phyloP scores from a whole-genome alignment of 495 filamentous ascomycete genomes.

The Penicillium coprophilum region DNA sequence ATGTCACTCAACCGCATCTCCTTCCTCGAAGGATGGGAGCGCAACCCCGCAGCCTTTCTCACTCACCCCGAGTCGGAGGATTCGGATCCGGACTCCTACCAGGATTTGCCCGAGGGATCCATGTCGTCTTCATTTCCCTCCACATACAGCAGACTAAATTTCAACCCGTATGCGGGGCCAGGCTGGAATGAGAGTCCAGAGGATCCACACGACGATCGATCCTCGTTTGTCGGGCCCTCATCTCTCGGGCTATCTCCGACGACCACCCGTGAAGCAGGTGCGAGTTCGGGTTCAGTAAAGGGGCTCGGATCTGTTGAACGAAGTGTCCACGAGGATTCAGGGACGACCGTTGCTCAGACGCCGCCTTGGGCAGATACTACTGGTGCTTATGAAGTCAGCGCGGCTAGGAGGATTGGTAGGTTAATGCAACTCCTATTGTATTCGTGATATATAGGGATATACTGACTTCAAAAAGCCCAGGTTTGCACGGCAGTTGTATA shows the following conservation, averaged over 20 bases:
- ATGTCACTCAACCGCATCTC: conserved; percentile 40
- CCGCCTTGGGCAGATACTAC: conserved; percentile 44
- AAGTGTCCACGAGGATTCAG: conserved; percentile 1
- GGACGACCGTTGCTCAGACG: conserved; percentile 15
- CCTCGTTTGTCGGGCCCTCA: conserved; percentile 24
- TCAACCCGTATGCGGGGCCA: conserved; percentile 47
- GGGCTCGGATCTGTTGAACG: background rate
- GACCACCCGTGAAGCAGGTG: conserved; percentile 24
- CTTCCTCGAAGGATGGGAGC: conserved; percentile 48
- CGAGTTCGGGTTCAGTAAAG: background rate
- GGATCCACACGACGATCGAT: conserved; percentile 33
- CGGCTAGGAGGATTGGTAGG: conserved; percentile 63
- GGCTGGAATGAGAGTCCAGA: conserved; percentile 38
- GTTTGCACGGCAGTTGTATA: conserved; percentile 64
- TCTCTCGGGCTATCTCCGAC: conserved; percentile 24
- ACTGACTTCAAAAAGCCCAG: conserved; percentile 32
- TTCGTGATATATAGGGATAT: background rate
- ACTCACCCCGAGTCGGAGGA: conserved; percentile 22
- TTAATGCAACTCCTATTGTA: background rate
- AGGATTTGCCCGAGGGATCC: conserved; percentile 38
- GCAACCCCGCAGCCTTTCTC: conserved; percentile 37
- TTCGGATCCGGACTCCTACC: conserved; percentile 20
- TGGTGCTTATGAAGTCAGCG: conserved; percentile 69
- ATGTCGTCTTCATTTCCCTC: conserved; percentile 47
- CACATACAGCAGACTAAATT: conserved; percentile 42